These are phyloP conservation scores for Tulasnella sp. DNA, from an alignment of 768 basidiomycete genomes.

Conservation along the genomic window DNA sequence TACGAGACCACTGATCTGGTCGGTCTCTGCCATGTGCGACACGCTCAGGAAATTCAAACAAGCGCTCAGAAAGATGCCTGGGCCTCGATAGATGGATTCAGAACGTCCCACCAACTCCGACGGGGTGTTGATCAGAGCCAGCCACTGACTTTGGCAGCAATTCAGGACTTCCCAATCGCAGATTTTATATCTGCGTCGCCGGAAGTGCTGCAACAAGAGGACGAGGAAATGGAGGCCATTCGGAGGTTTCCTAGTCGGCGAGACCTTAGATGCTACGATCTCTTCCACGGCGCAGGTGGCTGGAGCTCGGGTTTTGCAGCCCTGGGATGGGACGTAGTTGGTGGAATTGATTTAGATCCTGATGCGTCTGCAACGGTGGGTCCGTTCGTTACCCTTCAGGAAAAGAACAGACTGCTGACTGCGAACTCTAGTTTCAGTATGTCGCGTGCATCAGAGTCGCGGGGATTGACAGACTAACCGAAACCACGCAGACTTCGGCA, in stretches of 20 bases:
- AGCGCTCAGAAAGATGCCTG: neutral
- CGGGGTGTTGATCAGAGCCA: neutral
- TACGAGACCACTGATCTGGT: neutral
- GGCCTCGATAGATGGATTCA: slow-evolving; percentile 20
- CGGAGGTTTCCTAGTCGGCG: neutral
- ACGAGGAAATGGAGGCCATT: slow-evolving; percentile 19
- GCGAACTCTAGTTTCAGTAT: slow-evolving; percentile 4
- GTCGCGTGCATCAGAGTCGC: neutral
- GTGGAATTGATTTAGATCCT: slow-evolving; percentile 22
- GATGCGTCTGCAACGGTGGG: slow-evolving; percentile 26
- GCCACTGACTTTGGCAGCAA: neutral
- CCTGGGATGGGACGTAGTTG: slow-evolving; percentile 26
- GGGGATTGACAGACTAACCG: neutral
- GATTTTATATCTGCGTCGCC: slow-evolving; percentile 5
- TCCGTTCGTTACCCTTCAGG: neutral
- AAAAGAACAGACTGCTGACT: neutral
- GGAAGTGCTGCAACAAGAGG: neutral
- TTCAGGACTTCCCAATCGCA: neutral
- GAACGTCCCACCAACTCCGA: neutral
- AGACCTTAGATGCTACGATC: neutral
- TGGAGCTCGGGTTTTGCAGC: slow-evolving; percentile 15
- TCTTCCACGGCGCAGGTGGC: slow-evolving; percentile 28
- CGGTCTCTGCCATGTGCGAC: slow-evolving; percentile 27
- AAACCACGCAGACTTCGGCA: neutral
- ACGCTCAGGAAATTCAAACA: neutral